Evolutionary conservation across 192 early-diverging fungal genomes (phyloP).

Genomic region (Kickxella alabastrina): DNA sequence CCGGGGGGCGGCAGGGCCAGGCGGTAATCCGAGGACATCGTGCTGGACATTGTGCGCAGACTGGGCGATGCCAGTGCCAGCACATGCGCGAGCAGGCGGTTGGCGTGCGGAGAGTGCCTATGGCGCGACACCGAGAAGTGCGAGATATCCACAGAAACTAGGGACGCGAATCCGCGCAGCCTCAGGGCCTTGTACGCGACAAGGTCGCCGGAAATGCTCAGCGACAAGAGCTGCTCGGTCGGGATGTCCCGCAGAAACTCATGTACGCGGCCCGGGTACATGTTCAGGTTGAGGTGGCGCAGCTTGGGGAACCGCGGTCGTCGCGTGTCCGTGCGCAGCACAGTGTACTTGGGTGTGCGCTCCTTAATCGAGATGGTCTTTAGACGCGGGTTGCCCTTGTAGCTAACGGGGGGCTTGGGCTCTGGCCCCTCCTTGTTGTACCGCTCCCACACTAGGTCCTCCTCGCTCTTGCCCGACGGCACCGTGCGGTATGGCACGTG

Average conservation of each 20-base stretch:
- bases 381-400: slow-evolving; percentile 21
- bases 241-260: slow-evolving; percentile 34
- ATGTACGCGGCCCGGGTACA: slow-evolving; percentile 29
- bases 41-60: slow-evolving; percentile 11
- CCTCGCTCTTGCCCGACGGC: slow-evolving; percentile 28
- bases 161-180: slow-evolving; percentile 5
- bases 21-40: slow-evolving; percentile 14
- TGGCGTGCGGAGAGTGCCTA: slow-evolving; percentile 24
- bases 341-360: slow-evolving; percentile 26
- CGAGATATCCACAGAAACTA: slow-evolving; percentile 11
- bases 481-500: slow-evolving; percentile 33
- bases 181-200: slow-evolving; percentile 33
- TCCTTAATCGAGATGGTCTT: slow-evolving; percentile 36
- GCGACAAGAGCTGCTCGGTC: slow-evolving; percentile 12
- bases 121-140: slow-evolving; percentile 12
- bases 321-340: slow-evolving; percentile 13
- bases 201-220: slow-evolving; percentile 31
- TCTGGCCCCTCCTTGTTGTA: slow-evolving; percentile 11
- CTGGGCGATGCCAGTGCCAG: slow-evolving; percentile 9
- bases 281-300: slow-evolving; percentile 13
- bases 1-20: slow-evolving; percentile 14
- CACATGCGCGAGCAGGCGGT: slow-evolving; percentile 20
- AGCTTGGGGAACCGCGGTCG: slow-evolving; percentile 39
- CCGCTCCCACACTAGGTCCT: slow-evolving; percentile 31
- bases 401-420: slow-evolving; percentile 1